A percentile compares a stretch with the other conserved stretches of the same genome.
Conservation (phyloP, 306 rosid genomes). For the Sphenostylis stenocarpa region DNA sequence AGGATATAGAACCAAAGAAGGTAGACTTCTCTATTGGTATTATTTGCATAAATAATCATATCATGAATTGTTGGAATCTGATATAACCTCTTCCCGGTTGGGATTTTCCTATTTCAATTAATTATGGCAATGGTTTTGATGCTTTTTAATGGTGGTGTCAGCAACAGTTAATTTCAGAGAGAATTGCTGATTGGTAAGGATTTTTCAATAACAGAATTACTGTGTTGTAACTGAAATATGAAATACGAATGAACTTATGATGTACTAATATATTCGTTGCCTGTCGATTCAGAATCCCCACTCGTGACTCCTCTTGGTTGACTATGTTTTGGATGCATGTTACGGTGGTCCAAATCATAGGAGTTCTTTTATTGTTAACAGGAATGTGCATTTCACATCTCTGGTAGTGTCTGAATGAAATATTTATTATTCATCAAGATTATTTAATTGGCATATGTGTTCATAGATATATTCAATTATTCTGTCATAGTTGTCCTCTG, state of each 20-base stretch:
- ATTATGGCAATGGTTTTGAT: conserved; percentile 27
- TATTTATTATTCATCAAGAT: neutral
- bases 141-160: conserved; percentile 27
- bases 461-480: neutral
- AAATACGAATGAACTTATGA: conserved; percentile 13
- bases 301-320: conserved; percentile 10
- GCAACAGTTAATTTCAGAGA: neutral
- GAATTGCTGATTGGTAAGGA: conserved; percentile 32
- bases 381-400: neutral
- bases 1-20: conserved; percentile 37
- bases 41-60: conserved; percentile 34
- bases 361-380: neutral
- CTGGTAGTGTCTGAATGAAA: neutral
- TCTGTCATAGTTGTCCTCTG: neutral
- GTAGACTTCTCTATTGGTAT: conserved; percentile 29
- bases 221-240: conserved; percentile 32
- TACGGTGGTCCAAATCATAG: neutral
- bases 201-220: conserved; percentile 36
- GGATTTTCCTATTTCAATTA: conserved; percentile 22
- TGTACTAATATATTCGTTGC: conserved; percentile 20
- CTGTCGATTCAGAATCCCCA: conserved; percentile 8
- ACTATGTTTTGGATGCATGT: conserved; percentile 16
- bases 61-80: conserved; percentile 26
- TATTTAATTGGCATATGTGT: neutral
- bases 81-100: conserved; percentile 22